A percentile compares a stretch with the other conserved stretches of the same genome.
Conservation (phyloP, 768 basidiomycete genomes). For the Leccinum aurantiacum region DNA sequence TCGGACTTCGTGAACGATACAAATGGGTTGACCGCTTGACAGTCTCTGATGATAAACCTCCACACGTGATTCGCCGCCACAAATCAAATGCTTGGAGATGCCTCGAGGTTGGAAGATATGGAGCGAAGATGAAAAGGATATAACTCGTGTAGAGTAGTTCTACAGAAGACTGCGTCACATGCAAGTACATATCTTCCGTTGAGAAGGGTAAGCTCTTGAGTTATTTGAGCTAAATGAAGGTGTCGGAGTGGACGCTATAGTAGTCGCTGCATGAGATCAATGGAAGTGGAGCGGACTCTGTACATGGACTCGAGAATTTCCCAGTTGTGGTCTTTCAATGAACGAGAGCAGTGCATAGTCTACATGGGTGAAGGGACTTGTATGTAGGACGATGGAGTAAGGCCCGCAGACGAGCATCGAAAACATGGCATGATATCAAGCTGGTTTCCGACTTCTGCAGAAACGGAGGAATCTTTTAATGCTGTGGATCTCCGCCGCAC, state of each 20-base stretch:
- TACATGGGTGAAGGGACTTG: constrained; percentile 42
- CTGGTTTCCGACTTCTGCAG: neutral
- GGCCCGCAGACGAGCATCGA: constrained; percentile 45
- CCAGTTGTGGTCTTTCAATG: constrained; percentile 33
- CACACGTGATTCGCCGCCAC: constrained; percentile 23
- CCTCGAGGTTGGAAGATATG: constrained; percentile 33
- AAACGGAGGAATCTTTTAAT: neutral
- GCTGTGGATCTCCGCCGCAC: neutral
- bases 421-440: constrained; percentile 49
- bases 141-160: neutral
- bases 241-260: constrained; percentile 45
- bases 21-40: constrained; percentile 48
- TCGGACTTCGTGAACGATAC: constrained; percentile 56
- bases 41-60: constrained; percentile 10
- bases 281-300: constrained; percentile 42
- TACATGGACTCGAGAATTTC: constrained; percentile 22
- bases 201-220: constrained; percentile 36
- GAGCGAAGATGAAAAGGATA: constrained; percentile 6
- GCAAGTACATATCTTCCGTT: constrained; percentile 13
- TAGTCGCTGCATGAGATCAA: constrained; percentile 64
- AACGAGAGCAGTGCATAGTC: constrained; percentile 5
- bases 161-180: neutral
- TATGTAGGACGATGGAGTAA: constrained; percentile 29
- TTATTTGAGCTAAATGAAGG: constrained; percentile 44
- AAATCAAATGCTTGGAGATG: constrained; percentile 40